Evolutionary conservation across 768 basidiomycete genomes (phyloP), one percentile per base, ranked within the genome.

Genomic region (Austroboletus eburneus): DNA sequence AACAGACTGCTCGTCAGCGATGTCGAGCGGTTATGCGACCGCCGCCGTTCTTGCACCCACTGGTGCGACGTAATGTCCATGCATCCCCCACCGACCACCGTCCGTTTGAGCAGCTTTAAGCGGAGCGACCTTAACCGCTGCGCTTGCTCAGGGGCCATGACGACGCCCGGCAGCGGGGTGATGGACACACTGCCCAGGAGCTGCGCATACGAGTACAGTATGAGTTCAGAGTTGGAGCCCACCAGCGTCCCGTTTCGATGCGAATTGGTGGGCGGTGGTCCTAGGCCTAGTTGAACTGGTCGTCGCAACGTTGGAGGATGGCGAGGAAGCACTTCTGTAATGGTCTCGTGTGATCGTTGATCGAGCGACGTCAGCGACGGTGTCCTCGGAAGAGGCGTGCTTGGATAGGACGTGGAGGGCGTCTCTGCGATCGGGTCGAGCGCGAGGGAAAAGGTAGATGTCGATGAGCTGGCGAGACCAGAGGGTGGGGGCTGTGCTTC

Each of bases 141-240:
- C 0, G 61, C 59, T 37, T 83, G 77, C 14, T 79, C 76, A 2
- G 64, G 64, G 3, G 73, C 68, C 20, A 70, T 61, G n/a, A 63
- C 57, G 2, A 61, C 51, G 16, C 72, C 73, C 3, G 71, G 65
- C 4, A 70, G 58, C 1, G 85, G 78, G 5, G 77, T 71, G 50
- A 91, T 65, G 20, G 76, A 69, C 16, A 87, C 71, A 0, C 79
- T 78, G 5, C 91, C 91, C 6, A 78, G 69, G 25, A 93, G 74
- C 47, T 92, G 87, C 0, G 83, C 88, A 55, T 93, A 93, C 0
- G 91, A 82, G 63, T 93, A 93, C 2, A 93, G 75, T 17, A 93
- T 78, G 16, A 88, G 68, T 52, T 91, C 86, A 0, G 76, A 72
- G 48, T 78, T 78, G 3, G 74, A 63, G 20, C 72, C 64, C 27